phyloP scores from a whole-genome alignment of 2,329 filamentous ascomycete genomes.

The Trichothecium roseum region DNA sequence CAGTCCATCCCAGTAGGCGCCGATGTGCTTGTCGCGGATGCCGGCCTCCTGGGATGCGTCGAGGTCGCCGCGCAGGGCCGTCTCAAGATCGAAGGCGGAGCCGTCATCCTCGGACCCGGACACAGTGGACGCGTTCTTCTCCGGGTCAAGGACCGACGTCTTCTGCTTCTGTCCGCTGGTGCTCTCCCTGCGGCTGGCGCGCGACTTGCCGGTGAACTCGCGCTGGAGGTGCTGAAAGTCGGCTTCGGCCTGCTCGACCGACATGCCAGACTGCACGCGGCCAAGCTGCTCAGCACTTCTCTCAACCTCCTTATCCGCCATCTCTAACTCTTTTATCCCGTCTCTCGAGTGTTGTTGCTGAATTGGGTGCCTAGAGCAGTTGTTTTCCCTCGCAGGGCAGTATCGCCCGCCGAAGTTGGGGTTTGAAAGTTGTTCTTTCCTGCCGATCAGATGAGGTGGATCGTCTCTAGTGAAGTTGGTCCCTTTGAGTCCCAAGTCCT shows the following conservation, averaged over 20 bases:
- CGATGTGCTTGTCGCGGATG: slow-evolving; percentile 71
- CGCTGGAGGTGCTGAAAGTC: slow-evolving; percentile 61
- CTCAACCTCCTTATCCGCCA: slow-evolving; percentile 14
- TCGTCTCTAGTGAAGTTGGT: no score
- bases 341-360: no score
- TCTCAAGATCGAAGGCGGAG: slow-evolving; percentile 62
- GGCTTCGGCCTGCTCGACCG: slow-evolving; percentile 56
- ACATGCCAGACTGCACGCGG: slow-evolving; percentile 26
- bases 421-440: no score
- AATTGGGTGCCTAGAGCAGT: no score
- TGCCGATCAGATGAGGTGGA: no score
- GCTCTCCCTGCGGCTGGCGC: slow-evolving; percentile 29
- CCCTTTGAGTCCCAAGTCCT: no score
- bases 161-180: slow-evolving; percentile 6
- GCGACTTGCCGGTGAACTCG: slow-evolving; percentile 47
- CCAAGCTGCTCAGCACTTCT: slow-evolving; percentile 13
- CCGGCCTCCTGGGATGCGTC: slow-evolving; percentile 65
- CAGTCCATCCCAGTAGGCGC: slow-evolving; percentile 68
- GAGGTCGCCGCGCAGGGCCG: slow-evolving; percentile 59
- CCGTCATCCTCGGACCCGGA: slow-evolving; percentile 27
- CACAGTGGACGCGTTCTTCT: slow-evolving; percentile 12
- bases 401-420: no score
- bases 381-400: no score
- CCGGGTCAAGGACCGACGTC: slow-evolving; percentile 5
- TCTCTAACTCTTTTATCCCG: not conserved